Evolutionary conservation across 1,284 basidiomycete genomes (phyloP), one percentile per base, ranked within the genome.

Genomic region (Puccinia novopanici): DNA sequence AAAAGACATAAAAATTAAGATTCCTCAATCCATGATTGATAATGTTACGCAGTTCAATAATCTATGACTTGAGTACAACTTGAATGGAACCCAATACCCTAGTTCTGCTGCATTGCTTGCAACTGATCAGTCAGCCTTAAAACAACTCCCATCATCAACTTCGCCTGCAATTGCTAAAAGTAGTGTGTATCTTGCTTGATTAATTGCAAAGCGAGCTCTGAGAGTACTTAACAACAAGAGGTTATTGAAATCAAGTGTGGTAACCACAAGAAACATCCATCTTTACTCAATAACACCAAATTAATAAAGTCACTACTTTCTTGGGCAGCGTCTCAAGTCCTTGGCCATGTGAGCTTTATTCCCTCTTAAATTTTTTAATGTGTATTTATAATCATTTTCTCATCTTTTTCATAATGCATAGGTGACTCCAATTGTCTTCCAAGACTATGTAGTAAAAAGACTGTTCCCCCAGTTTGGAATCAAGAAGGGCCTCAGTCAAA

Each of bases 1-100:
- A 19, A 61, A 61, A 61, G n/a, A 61, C 24, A 61, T 27, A 61
- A 61, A 61, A 5, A 27, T 61, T 27, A 61, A 15, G 5, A 30
- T 30, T 30, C 57, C 57, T 61, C 57, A 61, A 19, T 61, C 30
- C 57, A 61, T 61, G 57, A 61, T 61, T 27, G 22, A 61, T 61
- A 61, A 61, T 24, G 22, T 61, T 30, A 27, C 57, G 17, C 57
- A 61, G 57, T 61, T 61, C 19, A 61, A 61, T 61, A 61, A 61
- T 61, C 57, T 61, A 4, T 37, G 57, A 27, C 24, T 61, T 24
- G 4, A 61, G 57, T 61, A 61, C 19, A 61, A 3, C 8, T 19
- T 45, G 6, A 15, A 45, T 45, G 45, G 45, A 45, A 45, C 45
- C 15, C 6, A 15, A 45, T 45, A 6, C 45, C 45, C 45, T 15